Percentiles rank a stretch among this genome's conserved stretches.
Conservation (phyloP, 345 rosid genomes). For the Bruguiera parviflora region DNA sequence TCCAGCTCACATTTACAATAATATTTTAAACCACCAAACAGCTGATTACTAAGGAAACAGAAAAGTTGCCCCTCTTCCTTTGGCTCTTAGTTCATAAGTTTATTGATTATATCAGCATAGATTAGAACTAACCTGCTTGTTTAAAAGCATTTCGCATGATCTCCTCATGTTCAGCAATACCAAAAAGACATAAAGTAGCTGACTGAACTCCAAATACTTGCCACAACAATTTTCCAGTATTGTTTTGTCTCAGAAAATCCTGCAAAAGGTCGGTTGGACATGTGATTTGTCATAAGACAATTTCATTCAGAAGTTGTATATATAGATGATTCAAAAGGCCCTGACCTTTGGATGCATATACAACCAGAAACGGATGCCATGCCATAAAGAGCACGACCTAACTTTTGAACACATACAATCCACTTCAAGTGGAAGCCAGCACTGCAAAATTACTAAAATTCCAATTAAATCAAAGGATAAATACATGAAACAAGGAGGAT, state of each 20-base stretch:
- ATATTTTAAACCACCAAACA: conserved; percentile 6
- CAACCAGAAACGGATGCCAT: conserved; percentile 75
- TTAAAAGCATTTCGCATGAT: conserved; percentile 85
- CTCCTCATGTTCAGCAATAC: conserved; percentile 87
- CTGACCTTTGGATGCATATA: conserved; percentile 98
- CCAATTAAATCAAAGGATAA: not conserved
- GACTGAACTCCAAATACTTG: conserved; percentile 78
- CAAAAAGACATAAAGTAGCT: conserved; percentile 82
- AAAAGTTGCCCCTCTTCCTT: not conserved
- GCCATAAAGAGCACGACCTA: conserved; percentile 57
- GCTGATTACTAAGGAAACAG: not conserved
- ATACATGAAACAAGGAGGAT: too few relatives aligned
- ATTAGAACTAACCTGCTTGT: conserved; percentile 50
- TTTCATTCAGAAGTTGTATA: not conserved
- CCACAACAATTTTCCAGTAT: conserved; percentile 92
- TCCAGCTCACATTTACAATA: not conserved
- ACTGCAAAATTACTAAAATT: conserved; percentile 41
- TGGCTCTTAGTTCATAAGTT: not conserved
- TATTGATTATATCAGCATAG: not conserved
- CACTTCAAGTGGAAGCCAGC: conserved; percentile 87
- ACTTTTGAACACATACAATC: conserved; percentile 88
- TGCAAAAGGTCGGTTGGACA: conserved; percentile 25
- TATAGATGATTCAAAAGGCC: not conserved
- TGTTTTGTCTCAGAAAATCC: conserved; percentile 95
- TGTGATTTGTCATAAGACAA: not conserved